Conservation (phyloP, 192 early-diverging fungal species). For the Coemansia sp. region DNA sequence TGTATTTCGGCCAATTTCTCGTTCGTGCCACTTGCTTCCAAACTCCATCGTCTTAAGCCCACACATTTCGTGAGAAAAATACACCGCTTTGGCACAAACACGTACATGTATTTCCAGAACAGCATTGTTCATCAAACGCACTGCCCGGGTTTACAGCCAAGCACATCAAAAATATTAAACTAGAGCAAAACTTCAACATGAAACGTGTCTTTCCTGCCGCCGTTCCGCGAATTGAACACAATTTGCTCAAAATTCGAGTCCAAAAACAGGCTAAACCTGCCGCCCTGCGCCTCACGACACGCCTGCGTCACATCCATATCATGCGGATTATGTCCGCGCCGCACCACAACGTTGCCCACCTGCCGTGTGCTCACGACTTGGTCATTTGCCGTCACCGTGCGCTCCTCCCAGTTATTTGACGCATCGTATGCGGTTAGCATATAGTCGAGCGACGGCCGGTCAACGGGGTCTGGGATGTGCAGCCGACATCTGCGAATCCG, state of each 20-base stretch:
- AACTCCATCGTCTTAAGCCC: too few species aligned
- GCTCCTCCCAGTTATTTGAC: conserved; percentile 35
- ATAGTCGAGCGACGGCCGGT: conserved; percentile 12
- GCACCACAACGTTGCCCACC: conserved; percentile 8
- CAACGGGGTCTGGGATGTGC: conserved; percentile 21
- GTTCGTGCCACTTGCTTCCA: too few species aligned
- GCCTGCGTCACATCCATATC: conserved; percentile 31
- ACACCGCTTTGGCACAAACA: too few species aligned
- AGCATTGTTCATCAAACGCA: too few species aligned
- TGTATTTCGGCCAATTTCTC: too few species aligned
- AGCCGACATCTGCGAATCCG: conserved; percentile 28
- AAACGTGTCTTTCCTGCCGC: conserved; percentile 16
- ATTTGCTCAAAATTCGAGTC: conserved; percentile 23
- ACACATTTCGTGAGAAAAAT: too few species aligned
- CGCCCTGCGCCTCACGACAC: conserved; percentile 19
- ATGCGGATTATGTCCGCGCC: not conserved
- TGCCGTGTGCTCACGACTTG: not conserved
- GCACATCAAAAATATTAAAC: not conserved
- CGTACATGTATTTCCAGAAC: too few species aligned
- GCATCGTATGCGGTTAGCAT: conserved; percentile 27
- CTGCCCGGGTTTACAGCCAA: too few species aligned
- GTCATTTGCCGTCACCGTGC: conserved; percentile 16
- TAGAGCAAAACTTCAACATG: conserved; percentile 19
- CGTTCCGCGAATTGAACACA: conserved; percentile 22
- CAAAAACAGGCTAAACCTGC: conserved; percentile 33